These are phyloP conservation scores for Fusarium acutatum DNA, from an alignment of 2,329 filamentous ascomycete species.

Conservation along the genomic window DNA sequence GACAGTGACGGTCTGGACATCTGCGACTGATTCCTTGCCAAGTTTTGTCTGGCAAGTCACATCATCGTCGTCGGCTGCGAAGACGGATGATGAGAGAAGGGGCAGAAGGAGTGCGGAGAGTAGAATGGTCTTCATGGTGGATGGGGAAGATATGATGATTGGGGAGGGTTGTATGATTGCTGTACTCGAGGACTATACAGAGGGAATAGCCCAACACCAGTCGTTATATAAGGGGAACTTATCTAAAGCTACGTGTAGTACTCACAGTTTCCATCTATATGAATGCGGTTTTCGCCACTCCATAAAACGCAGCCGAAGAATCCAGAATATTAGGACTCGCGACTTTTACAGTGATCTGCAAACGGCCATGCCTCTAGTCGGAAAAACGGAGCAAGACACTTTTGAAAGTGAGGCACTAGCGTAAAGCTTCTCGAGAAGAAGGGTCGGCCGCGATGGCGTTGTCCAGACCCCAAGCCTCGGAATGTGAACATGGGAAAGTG, in stretches of 20 bases:
- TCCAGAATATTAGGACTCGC: background rate
- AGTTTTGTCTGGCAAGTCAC: constrained; percentile 5
- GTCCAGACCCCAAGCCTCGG: background rate
- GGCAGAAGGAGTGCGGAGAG: background rate
- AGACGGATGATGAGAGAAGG: background rate
- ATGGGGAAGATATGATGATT: too few species aligned
- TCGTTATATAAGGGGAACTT: background rate
- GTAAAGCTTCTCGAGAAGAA: accelerated
- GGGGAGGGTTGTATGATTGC: accelerated
- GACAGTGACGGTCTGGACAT: background rate
- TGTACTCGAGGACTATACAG: accelerated
- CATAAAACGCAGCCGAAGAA: background rate
- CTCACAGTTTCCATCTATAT: background rate
- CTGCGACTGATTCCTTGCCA: background rate
- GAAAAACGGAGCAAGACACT: background rate
- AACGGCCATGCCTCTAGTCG: background rate
- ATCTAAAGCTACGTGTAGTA: too few species aligned
- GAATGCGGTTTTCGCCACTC: background rate
- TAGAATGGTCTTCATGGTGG: background rate
- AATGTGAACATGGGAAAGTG: background rate
- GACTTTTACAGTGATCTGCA: background rate
- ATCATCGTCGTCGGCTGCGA: background rate
- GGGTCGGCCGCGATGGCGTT: background rate
- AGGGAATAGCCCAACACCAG: background rate
- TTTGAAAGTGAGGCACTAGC: too few species aligned